Evolutionary conservation across 805 yeast species (phyloP), one percentile per base, ranked within the genome.

Genomic region (Zygosaccharomyces gambellarensis): DNA sequence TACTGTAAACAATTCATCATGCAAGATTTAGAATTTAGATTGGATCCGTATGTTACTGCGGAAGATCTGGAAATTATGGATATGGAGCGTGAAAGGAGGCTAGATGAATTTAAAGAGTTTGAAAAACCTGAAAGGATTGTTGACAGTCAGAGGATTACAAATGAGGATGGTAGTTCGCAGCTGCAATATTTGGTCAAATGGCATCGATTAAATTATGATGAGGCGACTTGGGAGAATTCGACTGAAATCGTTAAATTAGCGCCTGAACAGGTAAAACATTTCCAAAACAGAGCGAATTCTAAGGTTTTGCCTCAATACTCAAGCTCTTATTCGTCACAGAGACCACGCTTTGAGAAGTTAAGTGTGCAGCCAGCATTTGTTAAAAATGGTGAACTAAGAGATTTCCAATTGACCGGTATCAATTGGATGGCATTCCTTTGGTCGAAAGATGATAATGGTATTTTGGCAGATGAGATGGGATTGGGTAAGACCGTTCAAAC

Each of bases 351-450:
- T 67, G 96, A 89, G 67, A 94, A 92, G 64, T 74, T 94, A 46
- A 78, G 79, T 27, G 77, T 77, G 47, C 99, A 94, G 70, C 99
- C 99, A 0, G 76, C 83, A 11, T 94, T 85, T 63, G 83, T 94
- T 56, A 90, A 90, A 65, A 83, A 85, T 62, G 97, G 97, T 45
- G 94, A 86, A 66, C 76, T 94, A 55, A 81, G 99, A 67, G 99
- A 94, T 71, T 94, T 94, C 79, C 99, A 94, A 73, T 77, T 94
- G 67, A 94, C 99, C 0, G 99, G 99, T 49, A 78, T 94, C 54
- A 94, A 94, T 69, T 94, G 99, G 99, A 94, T 94, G 99, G 99
- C 99, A 0, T 94, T 92, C 66, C 73, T 94, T 53, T 94, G 99
- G 99, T 88, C 96, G 3, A 80, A 97, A 61, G 88, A 92, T 68